Evolutionary conservation across 805 yeast genomes (phyloP).

Genomic region (Tanozyma kutaoensis): DNA sequence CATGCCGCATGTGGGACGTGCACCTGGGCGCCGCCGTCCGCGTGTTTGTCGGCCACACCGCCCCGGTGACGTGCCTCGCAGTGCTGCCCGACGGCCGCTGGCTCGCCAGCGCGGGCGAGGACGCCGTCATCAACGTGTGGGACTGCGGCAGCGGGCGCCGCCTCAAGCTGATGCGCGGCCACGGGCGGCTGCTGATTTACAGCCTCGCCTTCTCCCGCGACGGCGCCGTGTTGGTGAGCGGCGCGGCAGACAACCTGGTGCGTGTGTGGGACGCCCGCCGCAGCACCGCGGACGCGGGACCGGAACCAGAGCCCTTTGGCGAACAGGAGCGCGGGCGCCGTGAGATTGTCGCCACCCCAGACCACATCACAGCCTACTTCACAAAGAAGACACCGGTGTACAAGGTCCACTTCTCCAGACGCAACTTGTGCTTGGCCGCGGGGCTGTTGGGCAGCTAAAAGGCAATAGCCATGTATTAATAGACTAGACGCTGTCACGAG

Average conservation of each 20-base stretch:
- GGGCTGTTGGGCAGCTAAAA: conserved; percentile 64
- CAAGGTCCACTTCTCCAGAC: conserved; percentile 81
- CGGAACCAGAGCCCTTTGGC: conserved; percentile 63
- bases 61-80: conserved; percentile 74
- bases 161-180: conserved; percentile 87
- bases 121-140: conserved; percentile 80
- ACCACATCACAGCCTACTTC: conserved; percentile 86
- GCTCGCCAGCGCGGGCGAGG: conserved; percentile 93
- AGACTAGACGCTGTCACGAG: no score
- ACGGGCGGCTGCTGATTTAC: conserved; percentile 76
- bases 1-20: conserved; percentile 97
- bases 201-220: conserved; percentile 77
- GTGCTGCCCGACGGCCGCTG: conserved; percentile 96
- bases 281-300: conserved; percentile 68
- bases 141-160: conserved; percentile 87
- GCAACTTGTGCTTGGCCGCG: conserved; percentile 85
- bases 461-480: no score
- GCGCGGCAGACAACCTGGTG: conserved; percentile 86
- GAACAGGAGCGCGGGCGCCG: conserved; percentile 23
- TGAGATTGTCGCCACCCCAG: conserved; percentile 72
- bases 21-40: conserved; percentile 81
- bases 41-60: conserved; percentile 83
- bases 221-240: conserved; percentile 80
- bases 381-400: conserved; percentile 92
- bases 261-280: conserved; percentile 93